Evolutionary conservation across 768 basidiomycete genomes (phyloP).

Genomic region (Lepiota venenata): DNA sequence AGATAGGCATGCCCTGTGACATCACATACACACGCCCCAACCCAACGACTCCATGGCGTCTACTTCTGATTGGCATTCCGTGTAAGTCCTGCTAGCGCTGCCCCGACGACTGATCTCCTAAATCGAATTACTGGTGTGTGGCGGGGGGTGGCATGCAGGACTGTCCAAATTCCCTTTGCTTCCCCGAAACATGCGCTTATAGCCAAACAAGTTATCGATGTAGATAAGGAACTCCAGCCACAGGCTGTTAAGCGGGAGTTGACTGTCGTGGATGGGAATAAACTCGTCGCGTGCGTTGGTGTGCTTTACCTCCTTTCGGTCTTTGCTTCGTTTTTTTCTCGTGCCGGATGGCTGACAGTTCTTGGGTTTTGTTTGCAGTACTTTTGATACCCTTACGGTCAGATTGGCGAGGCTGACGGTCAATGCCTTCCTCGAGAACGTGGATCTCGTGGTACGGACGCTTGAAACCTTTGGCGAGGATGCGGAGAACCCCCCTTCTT

Average conservation of each 20-base stretch:
- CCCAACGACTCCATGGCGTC: slow-evolving; percentile 5
- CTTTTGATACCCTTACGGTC: slow-evolving; percentile 74
- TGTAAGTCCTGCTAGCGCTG: slow-evolving; percentile 14
- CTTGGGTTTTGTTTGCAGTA: slow-evolving; percentile 35
- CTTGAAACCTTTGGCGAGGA: slow-evolving; percentile 77
- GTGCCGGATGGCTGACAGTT: background rate
- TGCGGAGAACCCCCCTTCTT: slow-evolving; percentile 32
- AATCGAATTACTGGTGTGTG: too few species aligned
- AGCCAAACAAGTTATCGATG: slow-evolving; percentile 81
- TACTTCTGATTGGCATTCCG: slow-evolving; percentile 21
- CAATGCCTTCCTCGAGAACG: slow-evolving; percentile 87
- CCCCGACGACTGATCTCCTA: too few species aligned
- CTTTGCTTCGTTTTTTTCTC: too few species aligned
- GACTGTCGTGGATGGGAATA: slow-evolving; percentile 52
- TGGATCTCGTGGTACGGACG: slow-evolving; percentile 82
- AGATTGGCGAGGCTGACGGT: slow-evolving; percentile 81
- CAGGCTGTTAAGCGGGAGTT: slow-evolving; percentile 76
- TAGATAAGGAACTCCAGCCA: slow-evolving; percentile 82
- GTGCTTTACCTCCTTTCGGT: background rate
- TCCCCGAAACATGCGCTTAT: slow-evolving; percentile 72
- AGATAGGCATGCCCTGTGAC: background rate
- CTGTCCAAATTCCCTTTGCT: slow-evolving; percentile 75
- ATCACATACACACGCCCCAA: background rate
- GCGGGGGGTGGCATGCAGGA: slow-evolving; percentile 27
- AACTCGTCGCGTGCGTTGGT: slow-evolving; percentile 69